Evolutionary conservation across 2,329 filamentous ascomycete species (phyloP).

Genomic region (Fusarium sp.): DNA sequence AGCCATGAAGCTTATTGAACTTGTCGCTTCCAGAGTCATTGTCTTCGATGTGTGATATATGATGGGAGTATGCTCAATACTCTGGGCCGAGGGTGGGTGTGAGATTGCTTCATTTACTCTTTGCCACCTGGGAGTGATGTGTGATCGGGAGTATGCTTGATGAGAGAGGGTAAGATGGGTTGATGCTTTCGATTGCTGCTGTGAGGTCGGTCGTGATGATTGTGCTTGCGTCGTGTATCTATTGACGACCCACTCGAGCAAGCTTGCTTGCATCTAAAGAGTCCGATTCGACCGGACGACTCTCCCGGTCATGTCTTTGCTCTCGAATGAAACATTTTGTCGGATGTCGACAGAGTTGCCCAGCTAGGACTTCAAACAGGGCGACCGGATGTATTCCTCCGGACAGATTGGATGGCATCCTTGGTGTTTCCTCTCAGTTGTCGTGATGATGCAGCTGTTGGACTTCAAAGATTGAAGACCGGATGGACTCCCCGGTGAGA

Average conservation of each 20-base stretch:
- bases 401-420: neutral
- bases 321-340: neutral
- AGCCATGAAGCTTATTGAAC: too few relatives aligned
- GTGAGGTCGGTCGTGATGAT: rapidly evolving
- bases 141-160: neutral
- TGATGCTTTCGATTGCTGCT: neutral
- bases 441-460: neutral
- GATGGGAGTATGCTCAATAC: rapidly evolving
- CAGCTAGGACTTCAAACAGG: neutral
- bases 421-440: neutral
- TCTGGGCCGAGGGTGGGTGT: too few relatives aligned
- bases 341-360: neutral
- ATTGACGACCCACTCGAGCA: neutral
- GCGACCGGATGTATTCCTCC: neutral
- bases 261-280: neutral
- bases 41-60: too few relatives aligned
- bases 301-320: neutral
- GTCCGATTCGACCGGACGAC: neutral
- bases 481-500: neutral
- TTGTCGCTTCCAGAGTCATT: too few relatives aligned
- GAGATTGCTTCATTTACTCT: too few relatives aligned
- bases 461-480: rapidly evolving
- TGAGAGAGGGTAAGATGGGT: neutral
- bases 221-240: neutral
- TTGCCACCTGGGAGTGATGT: neutral